Evolutionary conservation across 805 yeast genomes (phyloP).

Genomic region (Metschnikowia kofuensis): DNA sequence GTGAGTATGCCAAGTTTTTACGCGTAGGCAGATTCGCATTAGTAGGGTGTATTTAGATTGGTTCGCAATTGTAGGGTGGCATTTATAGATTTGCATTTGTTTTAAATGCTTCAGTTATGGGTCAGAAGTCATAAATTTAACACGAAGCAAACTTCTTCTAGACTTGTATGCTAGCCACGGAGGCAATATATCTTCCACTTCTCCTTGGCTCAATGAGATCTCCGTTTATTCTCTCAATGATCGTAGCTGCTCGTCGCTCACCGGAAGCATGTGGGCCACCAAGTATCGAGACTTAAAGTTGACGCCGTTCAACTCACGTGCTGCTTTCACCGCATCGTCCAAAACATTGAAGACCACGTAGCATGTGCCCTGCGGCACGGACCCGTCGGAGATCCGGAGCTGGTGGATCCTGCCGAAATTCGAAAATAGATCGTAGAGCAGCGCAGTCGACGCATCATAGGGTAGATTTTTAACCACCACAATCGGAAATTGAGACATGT

Average conservation of each 20-base stretch:
- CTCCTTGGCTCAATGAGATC: too few species aligned
- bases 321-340: constrained; percentile 48
- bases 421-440: constrained; percentile 51
- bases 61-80: too few species aligned
- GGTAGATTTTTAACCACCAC: constrained; percentile 60
- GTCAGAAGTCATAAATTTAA: too few species aligned
- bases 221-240: background rate
- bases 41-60: too few species aligned
- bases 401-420: constrained; percentile 57
- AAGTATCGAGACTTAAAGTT: constrained; percentile 58
- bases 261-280: constrained; percentile 47
- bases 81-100: too few species aligned
- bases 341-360: constrained; percentile 51
- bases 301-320: constrained; percentile 56
- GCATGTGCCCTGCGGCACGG: constrained; percentile 43
- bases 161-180: too few species aligned
- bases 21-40: too few species aligned
- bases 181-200: background rate
- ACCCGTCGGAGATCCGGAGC: constrained; percentile 38
- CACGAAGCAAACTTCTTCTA: too few species aligned
- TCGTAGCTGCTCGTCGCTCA: constrained; percentile 28
- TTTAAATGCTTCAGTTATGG: too few species aligned
- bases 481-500: constrained; percentile 35
- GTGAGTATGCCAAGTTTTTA: too few species aligned
- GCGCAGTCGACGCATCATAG: constrained; percentile 43